Evolutionary conservation across 2,329 filamentous ascomycete species (phyloP), one percentile per base, ranked within the genome.

Genomic region (Huntiella decipiens): DNA sequence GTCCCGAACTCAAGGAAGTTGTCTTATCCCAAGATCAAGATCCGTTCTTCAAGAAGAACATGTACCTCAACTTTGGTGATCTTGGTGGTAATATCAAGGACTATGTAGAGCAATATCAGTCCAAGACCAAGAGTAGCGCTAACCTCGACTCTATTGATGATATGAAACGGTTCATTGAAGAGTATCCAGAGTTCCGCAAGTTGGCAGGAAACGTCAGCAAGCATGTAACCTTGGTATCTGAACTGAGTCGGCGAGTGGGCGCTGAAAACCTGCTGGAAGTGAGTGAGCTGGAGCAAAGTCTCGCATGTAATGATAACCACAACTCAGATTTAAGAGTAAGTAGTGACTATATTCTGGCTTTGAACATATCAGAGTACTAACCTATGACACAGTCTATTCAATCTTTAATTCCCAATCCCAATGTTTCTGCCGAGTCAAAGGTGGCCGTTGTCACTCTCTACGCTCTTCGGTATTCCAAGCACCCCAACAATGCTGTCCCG

Each of bases 151-250:
- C 88, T 12, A 96, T 98, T 57, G 73, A 81, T 46, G 91, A 98
- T 59, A 98, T 98, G 92, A 98, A 98, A 61, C 83, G 87, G 38
- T 98, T 98, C 55, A 92, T 98, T 46, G 91, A 98, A 61, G 91
- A 98, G 57, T 98, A 96, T 58, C 91, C 91, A 2, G 91, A 98
- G 59, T 98, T 98, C 61, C 78, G 91, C 49, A 93, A 95, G 56
- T 74, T 98, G 1, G 95, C 91, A 1, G 87, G 91, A 34, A 98
- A 98, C 54, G 91, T 98, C 45, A 96, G 87, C 64, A 98, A 98
- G 59, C 91, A 98, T 58, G 92, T 98, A 48, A 94, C 91, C 0
- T 66, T 98, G 16, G 91, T 98, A 16, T 86, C 86, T 1, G 92
- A 98, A 58, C 70, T 98, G 36, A 95, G 86, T 59, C 74, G 88